Base-by-base conservation (phyloP, 2,329 filamentous ascomycete genomes). In the Trichoderma sp. region DNA sequence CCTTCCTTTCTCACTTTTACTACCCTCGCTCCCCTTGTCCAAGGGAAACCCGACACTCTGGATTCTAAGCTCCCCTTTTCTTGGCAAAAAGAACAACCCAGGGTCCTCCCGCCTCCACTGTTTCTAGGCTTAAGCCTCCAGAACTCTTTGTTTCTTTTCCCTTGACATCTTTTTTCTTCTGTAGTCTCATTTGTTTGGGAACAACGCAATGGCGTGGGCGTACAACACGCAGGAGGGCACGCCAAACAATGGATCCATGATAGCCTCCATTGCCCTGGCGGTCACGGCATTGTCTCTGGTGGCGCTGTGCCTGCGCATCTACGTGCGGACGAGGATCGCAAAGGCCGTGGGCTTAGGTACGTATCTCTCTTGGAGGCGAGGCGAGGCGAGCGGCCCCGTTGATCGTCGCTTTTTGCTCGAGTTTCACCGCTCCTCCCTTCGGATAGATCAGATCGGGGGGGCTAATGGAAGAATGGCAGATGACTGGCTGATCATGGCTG, bases 141-240 rank as follows among this genome's bases (percentile, higher is more conserved):
- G 51, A 16, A 4, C 18, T 30, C 30, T 54, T 24, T 11, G n/a
- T 54, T 34, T 4, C 18, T 46, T 55, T 18, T 11, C 6, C 11
- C 4, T 37, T 49, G 18, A 46, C 39, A 43, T 49, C 43, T 16
- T 18, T 10, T 2, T 13, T 1, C 8, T 21, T 7, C n/a, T n/a
- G n/a, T n/a, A n/a, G n/a, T n/a, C n/a, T 26, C 3, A n/a, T 52
- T 26, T 2, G n/a, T 59, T 21, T 30, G 11, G 60, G 46, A 34
- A 34, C 32, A 11, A 10, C 34, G 14, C 43, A 49, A 80, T 80
- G 78, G 76, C 75, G 43, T 81, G 79, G 79, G 78, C 77, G 8
- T 78, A 76, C 74, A 80, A 81, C 72, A 76, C 78, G 24, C 66
- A 70, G 3, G 73, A 71, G 54, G 72, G 76, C 69, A 76, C 75